Evolutionary conservation across 179 eudicot genomes (phyloP), one percentile per base, ranked within the genome.

Genomic region (Camellia oleifera): DNA sequence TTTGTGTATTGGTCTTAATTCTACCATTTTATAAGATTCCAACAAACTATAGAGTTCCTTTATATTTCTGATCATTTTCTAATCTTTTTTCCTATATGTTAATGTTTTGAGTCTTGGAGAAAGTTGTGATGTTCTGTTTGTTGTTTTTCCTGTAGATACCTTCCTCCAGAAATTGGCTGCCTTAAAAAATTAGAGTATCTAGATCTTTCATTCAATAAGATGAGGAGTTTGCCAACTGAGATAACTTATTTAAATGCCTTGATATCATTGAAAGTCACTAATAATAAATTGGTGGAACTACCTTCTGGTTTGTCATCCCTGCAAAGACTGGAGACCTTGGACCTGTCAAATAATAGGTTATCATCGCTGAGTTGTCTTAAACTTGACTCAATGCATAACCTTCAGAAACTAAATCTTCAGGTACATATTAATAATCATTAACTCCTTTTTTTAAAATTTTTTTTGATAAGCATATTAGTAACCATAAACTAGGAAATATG

Each of bases 101-200:
- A n/a, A 78, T 42, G 44, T 65, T 20, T 70, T 61, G 75, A 4
- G 18, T 63, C 23, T 65, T 78, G 63, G 45, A 12, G 20, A 68
- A 9, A 42, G 40, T 77, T 44, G 42, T 83, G 76, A 67, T 72
- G 26, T 62, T 67, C 14, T 57, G 26, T 74, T 65, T 71, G 42
- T 77, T 42, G 67, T 42, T 76, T 63, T 60, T 74, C 72, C 76
- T 87, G 91, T 94, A 95, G 98, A 88, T 93, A 90, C 75, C 92
- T 95, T 77, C 99, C 99, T 84, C 90, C 97, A 56, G 99, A 95
- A 90, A 95, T 95, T 74, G 93, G 95, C 52, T 85, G 88, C 72
- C 95, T 95, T 76, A 77, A 46, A 76, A 91, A 85, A 74, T 89
- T 95, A 82, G 98, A 95, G 87, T 84, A 82, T 84, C 88, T 95